Base-by-base conservation (phyloP, 108 stramenopile genomes). In the Chaetoceros tenuissimus region DNA sequence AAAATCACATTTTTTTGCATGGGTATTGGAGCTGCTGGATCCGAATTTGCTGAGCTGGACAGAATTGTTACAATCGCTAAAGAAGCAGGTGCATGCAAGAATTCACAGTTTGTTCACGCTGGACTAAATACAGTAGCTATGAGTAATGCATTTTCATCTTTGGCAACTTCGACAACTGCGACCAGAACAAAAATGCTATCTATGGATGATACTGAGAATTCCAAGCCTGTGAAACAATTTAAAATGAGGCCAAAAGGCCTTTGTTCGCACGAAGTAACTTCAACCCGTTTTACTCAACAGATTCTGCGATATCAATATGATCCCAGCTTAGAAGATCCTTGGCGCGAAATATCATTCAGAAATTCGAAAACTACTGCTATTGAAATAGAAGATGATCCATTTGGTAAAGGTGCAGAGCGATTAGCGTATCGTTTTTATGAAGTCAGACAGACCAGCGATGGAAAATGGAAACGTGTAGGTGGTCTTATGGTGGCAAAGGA, bases 101-200 rank as follows among this genome's bases (percentile, higher is more conserved):
- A n/a, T n/a, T n/a, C n/a, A n/a, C n/a, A n/a, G n/a, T n/a, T n/a
- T n/a, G n/a, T n/a, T n/a, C n/a, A n/a, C n/a, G n/a, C n/a, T n/a
- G n/a, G n/a, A n/a, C n/a, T n/a, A n/a, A n/a, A n/a, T n/a, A n/a
- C n/a, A n/a, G n/a, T n/a, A n/a, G n/a, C n/a, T n/a, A n/a, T n/a
- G n/a, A 59, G 69, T 44, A 59, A 53, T 29, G 51, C 60, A 24
- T 69, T 74, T 10, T 55, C 31, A 30, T 57, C 54, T 10, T 51
- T 74, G 25, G 69, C 73, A 30, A 74, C 69, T 21, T 58, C 73
- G 21, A 61, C 71, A 69, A 69, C 69, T 31, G 34, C 69, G 31
- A 70, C 69, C 45, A 56, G 73, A 51, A 70, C 24, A 21, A 66
- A 58, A 20, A 63, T 74, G 21, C 45, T 60, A 26, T 46, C 28